Percentiles rank a stretch among this genome's conserved stretches.
Conservation (phyloP, 257 asterid genomes). For the Solanum pennellii region DNA sequence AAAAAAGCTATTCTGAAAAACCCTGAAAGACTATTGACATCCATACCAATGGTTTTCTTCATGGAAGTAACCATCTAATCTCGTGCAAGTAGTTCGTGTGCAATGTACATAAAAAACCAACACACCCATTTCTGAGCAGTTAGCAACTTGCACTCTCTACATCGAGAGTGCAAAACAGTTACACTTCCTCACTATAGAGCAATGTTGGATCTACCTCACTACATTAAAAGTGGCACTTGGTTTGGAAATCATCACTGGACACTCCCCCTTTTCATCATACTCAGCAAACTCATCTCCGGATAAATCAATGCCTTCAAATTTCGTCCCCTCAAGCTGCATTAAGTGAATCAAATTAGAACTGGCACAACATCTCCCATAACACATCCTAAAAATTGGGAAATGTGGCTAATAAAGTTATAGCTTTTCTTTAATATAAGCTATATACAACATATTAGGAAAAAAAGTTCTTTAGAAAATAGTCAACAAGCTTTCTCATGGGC, state of each 20-base stretch:
- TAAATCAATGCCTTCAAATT: conserved; percentile 56
- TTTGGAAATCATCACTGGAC: conserved; percentile 86
- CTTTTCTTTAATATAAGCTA: neutral
- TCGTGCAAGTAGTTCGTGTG: neutral
- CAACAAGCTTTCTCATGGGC: neutral
- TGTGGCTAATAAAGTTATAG: neutral
- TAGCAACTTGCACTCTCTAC: neutral
- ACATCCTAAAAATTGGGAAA: neutral
- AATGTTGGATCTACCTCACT: conserved; percentile 27
- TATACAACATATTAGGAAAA: neutral
- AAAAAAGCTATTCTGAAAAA: neutral
- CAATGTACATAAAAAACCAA: neutral
- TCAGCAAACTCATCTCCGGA: conserved; percentile 69
- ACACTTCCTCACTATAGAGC: neutral
- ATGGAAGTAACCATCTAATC: neutral
- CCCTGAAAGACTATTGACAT: neutral
- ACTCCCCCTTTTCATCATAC: conserved; percentile 87
- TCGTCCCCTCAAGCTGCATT: conserved; percentile 60
- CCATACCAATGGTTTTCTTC: neutral
- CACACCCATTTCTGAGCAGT: neutral
- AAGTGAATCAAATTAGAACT: neutral
- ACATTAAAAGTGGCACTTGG: conserved; percentile 47
- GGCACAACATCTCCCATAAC: neutral
- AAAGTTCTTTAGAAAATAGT: neutral
- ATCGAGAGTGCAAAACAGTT: neutral